These are phyloP conservation scores for Toxicodendron radicans DNA, from an alignment of 345 rosid genomes.

Conservation along the genomic window DNA sequence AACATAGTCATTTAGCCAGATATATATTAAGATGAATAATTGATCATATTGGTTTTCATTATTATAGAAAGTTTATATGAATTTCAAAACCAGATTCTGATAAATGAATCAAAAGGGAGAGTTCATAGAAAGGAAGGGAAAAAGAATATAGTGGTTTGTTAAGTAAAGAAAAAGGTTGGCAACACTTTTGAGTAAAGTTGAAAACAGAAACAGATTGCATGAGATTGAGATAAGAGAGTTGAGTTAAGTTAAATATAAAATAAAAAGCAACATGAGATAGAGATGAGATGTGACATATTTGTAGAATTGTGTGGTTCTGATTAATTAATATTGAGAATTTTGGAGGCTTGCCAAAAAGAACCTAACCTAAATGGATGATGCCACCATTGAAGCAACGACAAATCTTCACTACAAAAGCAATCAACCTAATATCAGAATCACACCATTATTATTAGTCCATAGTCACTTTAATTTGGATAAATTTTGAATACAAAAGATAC, in stretches of 20 bases:
- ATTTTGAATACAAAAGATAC: not conserved
- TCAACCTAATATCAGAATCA: not conserved
- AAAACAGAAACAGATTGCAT: not conserved
- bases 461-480: too few relatives aligned
- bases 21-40: too few relatives aligned
- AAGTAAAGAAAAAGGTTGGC: not conserved
- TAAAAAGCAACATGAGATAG: not conserved
- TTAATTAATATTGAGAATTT: not conserved
- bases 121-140: not conserved
- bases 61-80: too few relatives aligned
- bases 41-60: too few relatives aligned
- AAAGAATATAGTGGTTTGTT: not conserved
- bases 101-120: too few relatives aligned
- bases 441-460: too few relatives aligned
- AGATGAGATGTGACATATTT: constrained; percentile 6
- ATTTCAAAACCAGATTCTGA: too few relatives aligned
- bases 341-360: not conserved
- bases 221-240: too few relatives aligned
- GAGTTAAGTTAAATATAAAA: too few relatives aligned
- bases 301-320: not conserved
- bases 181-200: constrained; percentile 22
- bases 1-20: too few relatives aligned
- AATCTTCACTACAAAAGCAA: constrained; percentile 5
- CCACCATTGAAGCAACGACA: constrained; percentile 4
- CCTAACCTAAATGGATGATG: not conserved